Conservation (phyloP, 257 asterid species). For the Echium plantagineum region DNA sequence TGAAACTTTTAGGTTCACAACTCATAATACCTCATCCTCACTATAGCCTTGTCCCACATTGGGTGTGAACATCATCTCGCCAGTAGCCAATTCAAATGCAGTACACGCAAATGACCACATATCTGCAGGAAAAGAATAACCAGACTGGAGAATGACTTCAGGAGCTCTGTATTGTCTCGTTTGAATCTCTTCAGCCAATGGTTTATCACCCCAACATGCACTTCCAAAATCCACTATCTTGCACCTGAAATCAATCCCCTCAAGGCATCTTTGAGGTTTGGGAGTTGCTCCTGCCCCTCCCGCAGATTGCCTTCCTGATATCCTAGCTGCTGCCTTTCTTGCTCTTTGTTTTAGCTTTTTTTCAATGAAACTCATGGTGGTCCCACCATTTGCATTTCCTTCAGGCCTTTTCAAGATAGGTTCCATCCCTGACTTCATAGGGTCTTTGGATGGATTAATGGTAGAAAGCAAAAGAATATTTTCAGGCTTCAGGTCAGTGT, state of each 20-base stretch:
- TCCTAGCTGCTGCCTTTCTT: constrained; percentile 86
- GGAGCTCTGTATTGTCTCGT: constrained; percentile 99
- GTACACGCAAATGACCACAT: constrained; percentile 99
- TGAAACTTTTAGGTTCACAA: neutral
- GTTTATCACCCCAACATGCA: constrained; percentile 93
- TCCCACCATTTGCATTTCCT: constrained; percentile 66
- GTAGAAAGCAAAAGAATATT: constrained; percentile 73
- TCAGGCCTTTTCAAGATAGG: constrained; percentile 84
- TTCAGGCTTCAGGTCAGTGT: constrained; percentile 94
- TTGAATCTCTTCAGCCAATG: constrained; percentile 84
- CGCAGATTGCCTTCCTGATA: constrained; percentile 67
- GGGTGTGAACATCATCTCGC: constrained; percentile 98
- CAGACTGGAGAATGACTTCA: constrained; percentile 80
- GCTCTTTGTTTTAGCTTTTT: constrained; percentile 91
- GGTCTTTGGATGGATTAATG: constrained; percentile 86
- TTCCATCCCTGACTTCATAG: constrained; percentile 53
- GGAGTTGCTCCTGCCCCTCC: constrained; percentile 44
- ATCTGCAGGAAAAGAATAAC: constrained; percentile 84
- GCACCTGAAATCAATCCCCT: constrained; percentile 78
- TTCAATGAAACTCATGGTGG: constrained; percentile 46
- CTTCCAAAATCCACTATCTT: constrained; percentile 97
- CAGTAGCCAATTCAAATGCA: constrained; percentile 94
- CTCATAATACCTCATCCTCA: constrained; percentile 82
- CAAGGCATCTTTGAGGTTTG: constrained; percentile 67
- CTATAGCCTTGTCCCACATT: constrained; percentile 81